phyloP scores from a whole-genome alignment of 2,329 filamentous ascomycete species.

The Sphaerulina vaccinii region DNA sequence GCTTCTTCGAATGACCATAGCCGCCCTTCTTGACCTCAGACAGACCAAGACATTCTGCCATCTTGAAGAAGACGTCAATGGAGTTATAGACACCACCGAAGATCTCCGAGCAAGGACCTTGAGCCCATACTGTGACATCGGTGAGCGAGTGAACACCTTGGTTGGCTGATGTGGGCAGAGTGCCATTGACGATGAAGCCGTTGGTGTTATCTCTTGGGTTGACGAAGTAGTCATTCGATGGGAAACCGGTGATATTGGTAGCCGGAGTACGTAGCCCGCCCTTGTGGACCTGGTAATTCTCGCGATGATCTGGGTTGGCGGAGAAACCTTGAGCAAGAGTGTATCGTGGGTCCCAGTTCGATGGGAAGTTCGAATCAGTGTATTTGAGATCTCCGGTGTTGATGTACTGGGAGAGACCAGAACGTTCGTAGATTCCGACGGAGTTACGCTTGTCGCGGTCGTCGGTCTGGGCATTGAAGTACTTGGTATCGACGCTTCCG shows the following conservation, averaged over 20 bases:
- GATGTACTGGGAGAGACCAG: slow-evolving; percentile 74
- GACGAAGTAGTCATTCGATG: slow-evolving; percentile 59
- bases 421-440: slow-evolving; percentile 70
- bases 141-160: slow-evolving; percentile 76
- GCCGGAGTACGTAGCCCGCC: slow-evolving; percentile 63
- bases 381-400: slow-evolving; percentile 62
- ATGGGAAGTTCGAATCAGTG: slow-evolving; percentile 72
- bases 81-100: slow-evolving; percentile 71
- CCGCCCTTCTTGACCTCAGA: slow-evolving; percentile 15
- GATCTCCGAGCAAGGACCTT: slow-evolving; percentile 73
- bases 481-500: slow-evolving; percentile 76
- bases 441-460: slow-evolving; percentile 74
- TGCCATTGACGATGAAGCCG: slow-evolving; percentile 75
- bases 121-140: slow-evolving; percentile 74
- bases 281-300: slow-evolving; percentile 71
- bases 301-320: slow-evolving; percentile 71
- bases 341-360: slow-evolving; percentile 82
- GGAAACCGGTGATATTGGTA: slow-evolving; percentile 50
- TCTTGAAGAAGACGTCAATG: slow-evolving; percentile 73
- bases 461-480: slow-evolving; percentile 63
- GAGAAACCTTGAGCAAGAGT: slow-evolving; percentile 71
- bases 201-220: slow-evolving; percentile 65
- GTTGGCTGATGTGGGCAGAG: slow-evolving; percentile 60
- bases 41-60: slow-evolving; percentile 66
- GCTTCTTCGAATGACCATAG: slow-evolving; percentile 16